Conservation (phyloP, 129 eudicot species). For the Helianthus tuberosus region DNA sequence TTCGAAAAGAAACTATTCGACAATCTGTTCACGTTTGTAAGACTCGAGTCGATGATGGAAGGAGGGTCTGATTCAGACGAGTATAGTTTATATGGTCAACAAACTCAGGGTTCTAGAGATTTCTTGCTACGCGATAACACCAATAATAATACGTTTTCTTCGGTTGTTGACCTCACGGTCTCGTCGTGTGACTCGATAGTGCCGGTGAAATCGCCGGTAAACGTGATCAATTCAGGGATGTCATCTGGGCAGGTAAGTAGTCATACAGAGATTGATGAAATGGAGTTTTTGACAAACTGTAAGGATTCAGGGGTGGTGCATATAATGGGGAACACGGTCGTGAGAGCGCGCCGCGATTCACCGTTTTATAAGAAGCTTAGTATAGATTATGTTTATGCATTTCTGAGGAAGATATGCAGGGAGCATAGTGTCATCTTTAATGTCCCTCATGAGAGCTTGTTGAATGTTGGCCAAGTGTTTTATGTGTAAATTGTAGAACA, state of each 20-base stretch:
- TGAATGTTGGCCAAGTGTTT: constrained; percentile 92
- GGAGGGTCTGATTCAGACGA: constrained; percentile 90
- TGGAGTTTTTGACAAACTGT: constrained; percentile 69
- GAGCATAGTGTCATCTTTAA: constrained; percentile 90
- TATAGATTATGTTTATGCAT: constrained; percentile 87
- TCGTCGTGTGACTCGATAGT: constrained; percentile 74
- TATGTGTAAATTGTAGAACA: constrained; percentile 47
- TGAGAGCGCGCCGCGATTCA: constrained; percentile 77
- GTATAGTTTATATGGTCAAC: constrained; percentile 72
- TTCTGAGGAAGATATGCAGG: constrained; percentile 94
- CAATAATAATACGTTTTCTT: constrained; percentile 32
- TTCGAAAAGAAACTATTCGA: constrained; percentile 85
- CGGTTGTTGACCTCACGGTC: constrained; percentile 48
- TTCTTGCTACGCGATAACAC: constrained; percentile 34
- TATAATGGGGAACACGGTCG: constrained; percentile 83
- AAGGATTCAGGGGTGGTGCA: constrained; percentile 95
- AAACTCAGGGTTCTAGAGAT: constrained; percentile 50
- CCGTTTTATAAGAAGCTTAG: constrained; percentile 58
- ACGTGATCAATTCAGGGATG: constrained; percentile 24
- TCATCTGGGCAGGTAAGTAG: constrained; percentile 67
- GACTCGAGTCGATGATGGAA: constrained; percentile 97
- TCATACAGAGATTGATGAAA: constrained; percentile 69
- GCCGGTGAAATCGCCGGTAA: constrained; percentile 48
- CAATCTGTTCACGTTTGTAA: constrained; percentile 65
- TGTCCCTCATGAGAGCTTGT: constrained; percentile 91